Conservation (phyloP, 2,329 filamentous ascomycete species). For the Nothomitra cinnamomea region DNA sequence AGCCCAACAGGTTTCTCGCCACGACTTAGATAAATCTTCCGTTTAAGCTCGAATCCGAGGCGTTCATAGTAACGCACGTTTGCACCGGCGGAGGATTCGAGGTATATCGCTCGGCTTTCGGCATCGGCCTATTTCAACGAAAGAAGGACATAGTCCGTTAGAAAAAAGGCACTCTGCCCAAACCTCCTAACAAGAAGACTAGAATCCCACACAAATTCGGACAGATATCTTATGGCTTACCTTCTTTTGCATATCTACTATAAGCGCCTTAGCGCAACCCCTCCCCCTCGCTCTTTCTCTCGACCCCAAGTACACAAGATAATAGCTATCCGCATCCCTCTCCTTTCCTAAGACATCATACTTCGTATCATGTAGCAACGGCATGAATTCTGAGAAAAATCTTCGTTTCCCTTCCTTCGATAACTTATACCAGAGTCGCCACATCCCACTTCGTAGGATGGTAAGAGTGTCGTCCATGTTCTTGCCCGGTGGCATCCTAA, state of each 20-base stretch:
- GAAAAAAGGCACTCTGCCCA: neutral
- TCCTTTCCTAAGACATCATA: slow-evolving; percentile 43
- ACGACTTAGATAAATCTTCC: slow-evolving; percentile 44
- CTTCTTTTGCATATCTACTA: slow-evolving; percentile 49
- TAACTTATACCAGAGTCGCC: slow-evolving; percentile 60
- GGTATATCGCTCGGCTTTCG: slow-evolving; percentile 52
- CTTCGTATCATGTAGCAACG: slow-evolving; percentile 58
- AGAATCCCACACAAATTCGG: slow-evolving; percentile 9
- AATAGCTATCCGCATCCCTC: slow-evolving; percentile 53
- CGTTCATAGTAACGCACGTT: slow-evolving; percentile 60
- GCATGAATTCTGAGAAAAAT: slow-evolving; percentile 63
- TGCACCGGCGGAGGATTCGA: slow-evolving; percentile 54
- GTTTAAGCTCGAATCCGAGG: slow-evolving; percentile 52
- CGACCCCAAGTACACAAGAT: slow-evolving; percentile 70
- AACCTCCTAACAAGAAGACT: neutral
- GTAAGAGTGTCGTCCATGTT: slow-evolving; percentile 20
- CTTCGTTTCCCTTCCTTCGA: slow-evolving; percentile 53
- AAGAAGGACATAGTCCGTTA: neutral
- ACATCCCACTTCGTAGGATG: slow-evolving; percentile 55
- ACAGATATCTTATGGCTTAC: too few species aligned
- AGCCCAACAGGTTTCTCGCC: slow-evolving; percentile 42
- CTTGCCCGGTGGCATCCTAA: slow-evolving; percentile 57
- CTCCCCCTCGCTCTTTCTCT: slow-evolving; percentile 51
- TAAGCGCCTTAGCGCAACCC: slow-evolving; percentile 54
- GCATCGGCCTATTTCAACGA: slow-evolving; percentile 40